Evolutionary conservation across 2,329 filamentous ascomycete genomes (phyloP), one percentile per base, ranked within the genome.

Genomic region (Diaporthe amygdali): DNA sequence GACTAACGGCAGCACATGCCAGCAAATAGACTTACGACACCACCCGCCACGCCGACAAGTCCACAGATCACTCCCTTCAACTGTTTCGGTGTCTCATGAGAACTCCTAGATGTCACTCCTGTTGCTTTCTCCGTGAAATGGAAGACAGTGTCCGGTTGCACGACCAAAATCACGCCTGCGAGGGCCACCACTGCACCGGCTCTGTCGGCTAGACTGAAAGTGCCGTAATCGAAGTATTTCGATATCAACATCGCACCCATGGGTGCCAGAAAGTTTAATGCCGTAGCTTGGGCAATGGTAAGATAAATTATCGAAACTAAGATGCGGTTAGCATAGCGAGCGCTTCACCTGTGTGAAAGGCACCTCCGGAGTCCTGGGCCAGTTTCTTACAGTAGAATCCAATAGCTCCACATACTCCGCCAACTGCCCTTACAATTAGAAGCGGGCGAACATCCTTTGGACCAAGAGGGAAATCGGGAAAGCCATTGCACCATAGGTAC

Each of bases 221-320:
- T 92, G 76, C 97, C 94, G 66, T 90, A 89, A 22, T 91, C 82
- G 46, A 95, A 82, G 69, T 95, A 84, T 44, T 93, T 94, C 79
- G 94, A 97, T 22, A 93, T 88, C 83, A 95, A 94, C 70, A 93
- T 94, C 25, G 94, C 89, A 7, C 97, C 86, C 17, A 92, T 92
- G 0, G 95, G 95, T 0, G 93, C 90, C 7, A 97, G 86, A 78
- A 97, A 98, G 10, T 94, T 96, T 67, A 98, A 92, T 41, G 97
- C 95, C 0, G 94, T 96, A 2, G 95, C 94, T 79, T 97, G 95
- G 20, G 94, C 93, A 2, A 97, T 87, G 0, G 94, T 93, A 3
- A 97, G 88, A 76, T 97, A 97, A 78, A 93, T 88, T 70, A 87
- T 87, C 14, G 84, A 86, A 74, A 83, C 87, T 86, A 85, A 96